phyloP scores from a whole-genome alignment of 768 basidiomycete species.

The Mycena leptocephala region DNA sequence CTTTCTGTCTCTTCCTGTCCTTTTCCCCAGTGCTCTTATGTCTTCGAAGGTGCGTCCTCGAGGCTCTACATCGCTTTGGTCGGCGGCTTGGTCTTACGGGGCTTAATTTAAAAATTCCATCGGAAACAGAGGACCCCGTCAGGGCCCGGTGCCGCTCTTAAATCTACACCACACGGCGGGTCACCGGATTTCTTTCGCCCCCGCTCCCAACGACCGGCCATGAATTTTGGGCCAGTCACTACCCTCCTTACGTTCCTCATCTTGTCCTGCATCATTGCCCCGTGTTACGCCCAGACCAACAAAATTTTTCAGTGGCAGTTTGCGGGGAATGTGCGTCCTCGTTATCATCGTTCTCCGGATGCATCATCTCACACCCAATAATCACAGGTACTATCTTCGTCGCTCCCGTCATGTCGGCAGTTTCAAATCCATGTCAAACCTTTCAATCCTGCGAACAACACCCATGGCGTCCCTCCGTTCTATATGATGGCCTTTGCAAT shows the following conservation, averaged over 20 bases:
- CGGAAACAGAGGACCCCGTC: constrained; percentile 34
- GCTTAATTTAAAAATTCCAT: background rate
- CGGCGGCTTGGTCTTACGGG: background rate
- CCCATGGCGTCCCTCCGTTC: constrained; percentile 49
- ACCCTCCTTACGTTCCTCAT: constrained; percentile 32
- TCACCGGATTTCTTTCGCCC: constrained; percentile 15
- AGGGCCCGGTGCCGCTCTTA: constrained; percentile 37
- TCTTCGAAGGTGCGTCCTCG: constrained; percentile 25
- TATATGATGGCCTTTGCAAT: constrained; percentile 53
- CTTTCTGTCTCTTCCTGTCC: constrained; percentile 33
- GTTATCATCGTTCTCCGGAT: background rate
- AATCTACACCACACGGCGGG: constrained; percentile 28
- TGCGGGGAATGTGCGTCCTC: constrained; percentile 10
- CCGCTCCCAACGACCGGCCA: constrained; percentile 28
- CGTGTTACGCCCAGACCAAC: constrained; percentile 22
- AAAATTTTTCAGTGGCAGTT: constrained; percentile 36
- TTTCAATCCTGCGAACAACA: constrained; percentile 36
- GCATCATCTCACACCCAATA: background rate
- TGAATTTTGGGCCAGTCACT: constrained; percentile 28
- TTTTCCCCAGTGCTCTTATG: constrained; percentile 32
- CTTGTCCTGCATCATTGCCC: constrained; percentile 21
- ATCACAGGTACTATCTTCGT: constrained; percentile 29
- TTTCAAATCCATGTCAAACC: constrained; percentile 41
- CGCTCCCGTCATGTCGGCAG: constrained; percentile 42
- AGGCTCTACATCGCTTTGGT: background rate